Conservation (phyloP, 2,329 filamentous ascomycete species). For the Magnaporthales sp. region DNA sequence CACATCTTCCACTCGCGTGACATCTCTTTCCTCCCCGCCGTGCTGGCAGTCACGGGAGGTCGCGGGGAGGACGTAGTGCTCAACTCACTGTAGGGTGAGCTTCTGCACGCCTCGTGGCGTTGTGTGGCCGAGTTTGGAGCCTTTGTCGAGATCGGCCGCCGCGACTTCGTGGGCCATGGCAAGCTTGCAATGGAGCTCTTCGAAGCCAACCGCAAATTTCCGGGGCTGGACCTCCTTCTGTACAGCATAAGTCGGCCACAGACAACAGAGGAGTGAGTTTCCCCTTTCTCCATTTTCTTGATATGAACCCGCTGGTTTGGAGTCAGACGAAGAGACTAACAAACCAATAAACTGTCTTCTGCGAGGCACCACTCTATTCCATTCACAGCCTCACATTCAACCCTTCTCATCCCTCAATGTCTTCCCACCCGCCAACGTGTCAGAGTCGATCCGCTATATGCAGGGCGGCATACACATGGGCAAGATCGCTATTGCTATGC, state of each 20-base stretch:
- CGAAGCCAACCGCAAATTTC: not conserved
- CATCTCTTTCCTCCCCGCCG: not conserved
- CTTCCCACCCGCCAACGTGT: not conserved
- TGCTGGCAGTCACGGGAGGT: not conserved
- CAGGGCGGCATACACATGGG: conserved; percentile 2
- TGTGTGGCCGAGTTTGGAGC: not conserved
- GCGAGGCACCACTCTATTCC: not conserved
- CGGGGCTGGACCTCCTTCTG: not conserved
- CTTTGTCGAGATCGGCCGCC: conserved; percentile 10
- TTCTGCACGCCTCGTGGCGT: not conserved
- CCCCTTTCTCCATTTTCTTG: not conserved
- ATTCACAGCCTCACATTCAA: not conserved
- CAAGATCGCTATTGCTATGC: conserved; percentile 4
- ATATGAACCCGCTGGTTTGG: not conserved
- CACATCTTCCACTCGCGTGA: not conserved
- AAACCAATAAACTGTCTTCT: not conserved
- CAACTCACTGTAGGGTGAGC: not conserved
- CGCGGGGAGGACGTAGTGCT: conserved; percentile 1
- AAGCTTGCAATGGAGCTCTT: conserved; percentile 1
- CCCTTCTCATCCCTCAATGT: not conserved
- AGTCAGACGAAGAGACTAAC: not conserved
- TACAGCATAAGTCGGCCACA: not conserved
- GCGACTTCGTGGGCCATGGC: conserved; percentile 1
- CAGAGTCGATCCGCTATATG: conserved; percentile 1
- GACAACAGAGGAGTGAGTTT: not conserved